phyloP scores from a whole-genome alignment of 2,329 filamentous ascomycete species.

The Fusarium anguioides region DNA sequence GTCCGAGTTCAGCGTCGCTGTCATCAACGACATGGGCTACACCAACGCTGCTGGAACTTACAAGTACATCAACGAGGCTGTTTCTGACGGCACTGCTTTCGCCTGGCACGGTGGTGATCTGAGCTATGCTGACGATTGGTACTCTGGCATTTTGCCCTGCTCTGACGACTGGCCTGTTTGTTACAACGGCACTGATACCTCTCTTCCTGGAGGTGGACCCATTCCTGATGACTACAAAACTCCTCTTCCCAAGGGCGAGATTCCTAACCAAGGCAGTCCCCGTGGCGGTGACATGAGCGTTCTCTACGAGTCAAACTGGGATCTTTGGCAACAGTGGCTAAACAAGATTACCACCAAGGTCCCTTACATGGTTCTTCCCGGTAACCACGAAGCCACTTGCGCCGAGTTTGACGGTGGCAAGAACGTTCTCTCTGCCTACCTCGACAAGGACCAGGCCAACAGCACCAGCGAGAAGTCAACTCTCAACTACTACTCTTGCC shows the following conservation, averaged over 20 bases:
- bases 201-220: not conserved
- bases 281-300: not conserved
- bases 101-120: slow-evolving; percentile 7
- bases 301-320: slow-evolving; percentile 9
- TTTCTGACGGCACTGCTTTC: not conserved
- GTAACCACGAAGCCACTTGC: not conserved
- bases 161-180: not conserved
- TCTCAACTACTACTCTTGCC: not conserved
- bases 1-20: not conserved
- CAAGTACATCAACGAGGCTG: not conserved
- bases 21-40: not conserved
- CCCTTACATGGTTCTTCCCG: not conserved
- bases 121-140: slow-evolving; percentile 10
- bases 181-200: not conserved
- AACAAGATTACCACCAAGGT: not conserved
- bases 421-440: not conserved
- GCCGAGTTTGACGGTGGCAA: not conserved
- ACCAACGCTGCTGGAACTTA: not conserved
- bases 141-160: not conserved
- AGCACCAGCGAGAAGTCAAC: not conserved
- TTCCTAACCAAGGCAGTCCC: not conserved
- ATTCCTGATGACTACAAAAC: not conserved
- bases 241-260: fast-evolving
- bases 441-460: not conserved
- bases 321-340: slow-evolving; percentile 17